Evolutionary conservation across 495 filamentous ascomycete genomes (phyloP).

Genomic region (Lasiosphaeria ovina): DNA sequence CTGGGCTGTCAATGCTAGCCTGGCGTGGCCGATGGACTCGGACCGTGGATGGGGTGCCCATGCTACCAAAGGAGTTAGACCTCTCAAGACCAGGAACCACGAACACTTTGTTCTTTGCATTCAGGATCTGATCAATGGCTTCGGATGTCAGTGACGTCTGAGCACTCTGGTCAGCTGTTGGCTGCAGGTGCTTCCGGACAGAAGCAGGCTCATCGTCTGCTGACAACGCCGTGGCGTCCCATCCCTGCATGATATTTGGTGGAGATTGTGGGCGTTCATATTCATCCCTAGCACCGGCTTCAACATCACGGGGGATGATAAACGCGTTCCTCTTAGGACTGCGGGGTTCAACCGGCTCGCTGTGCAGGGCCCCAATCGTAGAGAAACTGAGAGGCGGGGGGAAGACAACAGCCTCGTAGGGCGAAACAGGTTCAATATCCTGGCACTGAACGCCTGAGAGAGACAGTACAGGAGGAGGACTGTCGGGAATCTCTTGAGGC

Average conservation of each 20-base stretch:
- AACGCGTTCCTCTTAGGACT: slow-evolving; percentile 49
- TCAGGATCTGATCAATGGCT: slow-evolving; percentile 66
- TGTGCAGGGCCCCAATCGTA: slow-evolving; percentile 46
- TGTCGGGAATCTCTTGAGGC: slow-evolving; percentile 12
- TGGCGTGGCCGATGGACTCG: slow-evolving; percentile 37
- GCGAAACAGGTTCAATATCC: slow-evolving; percentile 50
- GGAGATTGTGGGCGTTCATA: slow-evolving; percentile 28
- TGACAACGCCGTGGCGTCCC: slow-evolving; percentile 43
- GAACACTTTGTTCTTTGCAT: slow-evolving; percentile 36
- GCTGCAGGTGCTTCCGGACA: slow-evolving; percentile 32
- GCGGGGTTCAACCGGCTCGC: slow-evolving; percentile 47
- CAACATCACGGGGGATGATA: slow-evolving; percentile 45
- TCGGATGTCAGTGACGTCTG: slow-evolving; percentile 75
- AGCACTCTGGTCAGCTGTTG: slow-evolving; percentile 62
- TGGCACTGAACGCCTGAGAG: slow-evolving; percentile 29
- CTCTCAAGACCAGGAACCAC: slow-evolving; percentile 26
- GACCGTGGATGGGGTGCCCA: slow-evolving; percentile 33
- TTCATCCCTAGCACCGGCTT: slow-evolving; percentile 6
- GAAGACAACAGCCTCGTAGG: slow-evolving; percentile 13
- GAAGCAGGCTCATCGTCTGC: slow-evolving; percentile 36
- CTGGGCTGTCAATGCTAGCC: slow-evolving; percentile 38
- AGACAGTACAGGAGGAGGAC: slow-evolving; percentile 15
- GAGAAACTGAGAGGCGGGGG: slow-evolving; percentile 44
- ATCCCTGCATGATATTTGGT: slow-evolving; percentile 41
- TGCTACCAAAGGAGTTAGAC: slow-evolving; percentile 23